Conservation (phyloP, 75 land plant genomes). For the Chamaecyparis obtusa region DNA sequence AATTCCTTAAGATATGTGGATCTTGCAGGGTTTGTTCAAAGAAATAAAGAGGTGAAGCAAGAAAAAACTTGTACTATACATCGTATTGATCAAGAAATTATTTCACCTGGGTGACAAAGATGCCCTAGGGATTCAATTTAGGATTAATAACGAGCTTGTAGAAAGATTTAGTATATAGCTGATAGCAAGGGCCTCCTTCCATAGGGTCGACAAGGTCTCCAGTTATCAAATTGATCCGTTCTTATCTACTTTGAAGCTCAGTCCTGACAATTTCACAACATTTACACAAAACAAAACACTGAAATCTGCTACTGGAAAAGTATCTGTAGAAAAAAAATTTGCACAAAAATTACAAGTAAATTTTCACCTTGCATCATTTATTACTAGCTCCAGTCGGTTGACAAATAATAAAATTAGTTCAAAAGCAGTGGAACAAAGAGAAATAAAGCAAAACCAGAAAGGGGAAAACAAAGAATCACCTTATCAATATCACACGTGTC, state of each 20-base stretch:
- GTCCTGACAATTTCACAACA: constrained; percentile 51
- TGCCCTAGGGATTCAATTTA: constrained; percentile 60
- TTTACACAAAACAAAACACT: not conserved
- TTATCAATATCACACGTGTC: constrained; percentile 98
- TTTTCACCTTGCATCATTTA: constrained; percentile 83
- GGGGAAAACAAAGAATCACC: constrained; percentile 30
- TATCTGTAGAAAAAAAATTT: not conserved
- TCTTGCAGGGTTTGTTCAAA: too few relatives aligned
- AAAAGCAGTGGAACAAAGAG: not conserved
- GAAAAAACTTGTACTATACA: too few relatives aligned
- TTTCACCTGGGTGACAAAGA: constrained; percentile 87
- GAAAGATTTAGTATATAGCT: constrained; percentile 87
- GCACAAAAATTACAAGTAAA: not conserved
- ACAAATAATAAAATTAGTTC: not conserved
- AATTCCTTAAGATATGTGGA: too few relatives aligned
- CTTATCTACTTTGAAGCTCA: constrained; percentile 66
- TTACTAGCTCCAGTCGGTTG: constrained; percentile 76
- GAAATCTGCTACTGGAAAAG: not conserved
- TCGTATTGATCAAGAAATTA: too few relatives aligned
- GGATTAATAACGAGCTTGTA: constrained; percentile 81
- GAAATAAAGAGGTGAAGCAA: too few relatives aligned
- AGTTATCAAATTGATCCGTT: constrained; percentile 74
- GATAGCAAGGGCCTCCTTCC: constrained; percentile 95
- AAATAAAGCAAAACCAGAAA: not conserved
- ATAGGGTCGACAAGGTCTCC: constrained; percentile 96